Evolutionary conservation across 257 asterid species (phyloP).

Genomic region (Nicotiana obtusifolia): DNA sequence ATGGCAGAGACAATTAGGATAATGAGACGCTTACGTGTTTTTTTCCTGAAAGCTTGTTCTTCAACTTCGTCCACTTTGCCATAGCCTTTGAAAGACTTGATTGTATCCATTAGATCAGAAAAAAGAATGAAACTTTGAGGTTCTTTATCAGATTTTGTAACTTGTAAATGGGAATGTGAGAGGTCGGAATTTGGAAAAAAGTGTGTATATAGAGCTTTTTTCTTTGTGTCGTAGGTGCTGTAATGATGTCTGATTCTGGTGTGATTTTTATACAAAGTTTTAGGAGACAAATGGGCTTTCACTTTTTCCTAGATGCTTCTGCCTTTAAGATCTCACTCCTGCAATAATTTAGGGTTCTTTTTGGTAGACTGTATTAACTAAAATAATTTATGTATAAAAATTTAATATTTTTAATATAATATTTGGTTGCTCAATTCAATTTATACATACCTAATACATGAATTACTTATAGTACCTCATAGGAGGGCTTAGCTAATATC

Average conservation of each 20-base stretch:
- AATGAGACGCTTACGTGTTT: conserved; percentile 52
- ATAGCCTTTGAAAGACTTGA: conserved; percentile 71
- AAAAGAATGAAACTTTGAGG: not conserved
- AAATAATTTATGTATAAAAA: no score
- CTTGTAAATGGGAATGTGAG: not conserved
- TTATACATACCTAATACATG: no score
- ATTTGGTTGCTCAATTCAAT: no score
- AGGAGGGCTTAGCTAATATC: no score
- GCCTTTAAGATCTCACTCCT: not conserved
- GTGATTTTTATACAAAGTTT: not conserved
- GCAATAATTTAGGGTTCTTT: conserved; percentile 1
- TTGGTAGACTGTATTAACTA: no score
- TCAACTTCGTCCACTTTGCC: conserved; percentile 66
- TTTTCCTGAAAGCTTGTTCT: conserved; percentile 48
- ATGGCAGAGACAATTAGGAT: conserved; percentile 38
- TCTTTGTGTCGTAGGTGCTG: not conserved
- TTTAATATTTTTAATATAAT: no score
- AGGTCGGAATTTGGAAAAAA: not conserved
- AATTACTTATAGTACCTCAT: no score
- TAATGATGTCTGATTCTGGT: not conserved
- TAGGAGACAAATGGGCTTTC: not conserved
- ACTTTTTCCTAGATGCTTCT: conserved; percentile 6
- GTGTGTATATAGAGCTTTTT: not conserved
- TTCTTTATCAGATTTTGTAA: not conserved
- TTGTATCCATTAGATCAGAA: conserved; percentile 42